Percentiles rank a stretch among this genome's conserved stretches.
phyloP scores from a whole-genome alignment of 2,329 filamentous ascomycete genomes.

The Botrytis medusae region DNA sequence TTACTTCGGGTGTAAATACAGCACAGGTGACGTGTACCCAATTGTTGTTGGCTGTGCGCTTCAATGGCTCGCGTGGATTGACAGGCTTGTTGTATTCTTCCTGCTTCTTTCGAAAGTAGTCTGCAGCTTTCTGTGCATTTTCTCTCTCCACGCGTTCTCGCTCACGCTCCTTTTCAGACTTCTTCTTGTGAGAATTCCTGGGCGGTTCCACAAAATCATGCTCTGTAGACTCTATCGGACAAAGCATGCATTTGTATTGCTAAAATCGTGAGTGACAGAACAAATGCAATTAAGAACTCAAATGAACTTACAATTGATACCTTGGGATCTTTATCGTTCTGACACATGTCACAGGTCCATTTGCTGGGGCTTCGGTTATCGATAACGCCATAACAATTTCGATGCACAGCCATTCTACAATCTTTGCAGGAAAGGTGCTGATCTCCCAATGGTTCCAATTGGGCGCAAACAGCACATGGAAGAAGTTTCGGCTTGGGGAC shows the following conservation, averaged over 20 bases:
- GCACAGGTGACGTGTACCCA: slow-evolving; percentile 97
- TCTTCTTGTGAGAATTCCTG: slow-evolving; percentile 80
- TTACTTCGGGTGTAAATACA: slow-evolving; percentile 87
- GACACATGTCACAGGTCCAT: slow-evolving; percentile 95
- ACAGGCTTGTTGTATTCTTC: slow-evolving; percentile 79
- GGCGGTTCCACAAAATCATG: slow-evolving; percentile 82
- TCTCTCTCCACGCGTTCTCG: slow-evolving; percentile 85
- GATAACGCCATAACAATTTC: slow-evolving; percentile 84
- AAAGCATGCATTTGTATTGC: slow-evolving; percentile 91
- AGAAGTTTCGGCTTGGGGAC: slow-evolving; percentile 75
- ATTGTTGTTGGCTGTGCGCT: slow-evolving; percentile 93
- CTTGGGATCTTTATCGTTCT: slow-evolving; percentile 87
- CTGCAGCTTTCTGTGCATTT: slow-evolving; percentile 72
- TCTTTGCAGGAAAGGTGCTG: slow-evolving; percentile 78
- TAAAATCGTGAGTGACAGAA: slow-evolving; percentile 41
- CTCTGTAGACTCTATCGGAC: slow-evolving; percentile 77
- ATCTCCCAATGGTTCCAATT: slow-evolving; percentile 69
- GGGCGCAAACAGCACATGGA: slow-evolving; percentile 81
- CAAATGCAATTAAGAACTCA: slow-evolving; percentile 29
- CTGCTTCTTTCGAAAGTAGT: slow-evolving; percentile 82
- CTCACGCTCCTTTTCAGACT: slow-evolving; percentile 86
- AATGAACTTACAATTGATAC: slow-evolving; percentile 75
- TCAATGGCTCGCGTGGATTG: slow-evolving; percentile 85
- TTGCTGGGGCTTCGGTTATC: slow-evolving; percentile 67
- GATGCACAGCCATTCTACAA: slow-evolving; percentile 88